Percentiles rank a stretch among this genome's conserved stretches.
Evolutionary conservation across 805 yeast genomes (phyloP).

Genomic region (Saccharomycopsis vini): DNA sequence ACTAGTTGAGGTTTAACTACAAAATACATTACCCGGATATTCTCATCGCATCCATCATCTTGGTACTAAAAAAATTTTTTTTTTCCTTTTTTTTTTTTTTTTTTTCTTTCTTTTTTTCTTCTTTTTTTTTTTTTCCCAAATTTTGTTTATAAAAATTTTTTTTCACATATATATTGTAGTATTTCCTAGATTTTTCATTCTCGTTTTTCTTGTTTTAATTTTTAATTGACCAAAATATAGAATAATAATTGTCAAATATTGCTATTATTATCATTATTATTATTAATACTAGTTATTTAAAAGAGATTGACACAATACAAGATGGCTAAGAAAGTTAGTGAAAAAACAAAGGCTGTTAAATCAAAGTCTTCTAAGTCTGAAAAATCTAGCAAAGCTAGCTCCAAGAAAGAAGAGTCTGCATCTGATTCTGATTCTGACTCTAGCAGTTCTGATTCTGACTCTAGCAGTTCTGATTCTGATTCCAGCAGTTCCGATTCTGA

Average conservation of each 20-base stretch:
- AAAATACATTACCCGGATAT: not conserved
- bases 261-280: too few relatives aligned
- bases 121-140: not conserved
- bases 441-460: slow-evolving; percentile 27
- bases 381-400: not conserved
- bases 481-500: slow-evolving; percentile 25
- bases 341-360: slow-evolving; percentile 5
- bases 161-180: too few relatives aligned
- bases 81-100: slow-evolving; percentile 2
- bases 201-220: too few relatives aligned
- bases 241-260: too few relatives aligned
- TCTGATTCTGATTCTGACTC: slow-evolving; percentile 17
- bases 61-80: slow-evolving; percentile 5
- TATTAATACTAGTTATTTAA: not conserved
- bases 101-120: not conserved
- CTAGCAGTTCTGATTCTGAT: slow-evolving; percentile 25
- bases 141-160: too few relatives aligned
- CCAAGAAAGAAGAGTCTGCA: slow-evolving; percentile 1
- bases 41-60: slow-evolving; percentile 2
- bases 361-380: not conserved
- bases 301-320: not conserved
- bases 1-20: too few relatives aligned
- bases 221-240: too few relatives aligned
- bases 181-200: too few relatives aligned
- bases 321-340: slow-evolving; percentile 15